Conservation (phyloP, 305 asterid species). For the Ilex paraguariensis region DNA sequence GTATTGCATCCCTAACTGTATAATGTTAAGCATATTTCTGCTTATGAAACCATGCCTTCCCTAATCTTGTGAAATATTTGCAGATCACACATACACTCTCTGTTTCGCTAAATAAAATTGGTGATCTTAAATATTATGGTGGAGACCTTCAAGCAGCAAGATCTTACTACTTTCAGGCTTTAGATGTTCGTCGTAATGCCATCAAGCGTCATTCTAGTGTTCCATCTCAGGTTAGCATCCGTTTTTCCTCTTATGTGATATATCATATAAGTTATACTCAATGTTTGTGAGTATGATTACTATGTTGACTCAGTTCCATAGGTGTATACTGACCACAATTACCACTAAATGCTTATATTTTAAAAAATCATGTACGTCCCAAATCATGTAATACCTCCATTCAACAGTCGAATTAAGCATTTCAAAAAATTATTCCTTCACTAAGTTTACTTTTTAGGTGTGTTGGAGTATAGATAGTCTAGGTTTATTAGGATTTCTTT, state of each 20-base stretch:
- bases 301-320: background rate
- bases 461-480: no score
- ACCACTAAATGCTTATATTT: background rate
- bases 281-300: no score
- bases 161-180: constrained; percentile 67
- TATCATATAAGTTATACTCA: no score
- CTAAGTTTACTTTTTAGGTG: no score
- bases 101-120: constrained; percentile 85
- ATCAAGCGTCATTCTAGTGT: constrained; percentile 37
- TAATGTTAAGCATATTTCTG: no score
- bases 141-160: constrained; percentile 78
- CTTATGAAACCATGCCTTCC: no score
- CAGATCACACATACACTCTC: constrained; percentile 93
- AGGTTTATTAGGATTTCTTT: no score
- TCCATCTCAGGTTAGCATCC: constrained; percentile 66
- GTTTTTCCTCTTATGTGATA: background rate
- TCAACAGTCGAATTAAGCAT: no score
- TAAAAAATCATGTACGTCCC: no score
- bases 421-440: no score
- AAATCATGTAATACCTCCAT: no score
- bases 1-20: no score
- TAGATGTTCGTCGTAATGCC: constrained; percentile 79
- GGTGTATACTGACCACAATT: background rate
- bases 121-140: constrained; percentile 77
- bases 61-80: constrained; percentile 11